Base-by-base conservation (phyloP, 345 rosid species). In the Salix brachista region DNA sequence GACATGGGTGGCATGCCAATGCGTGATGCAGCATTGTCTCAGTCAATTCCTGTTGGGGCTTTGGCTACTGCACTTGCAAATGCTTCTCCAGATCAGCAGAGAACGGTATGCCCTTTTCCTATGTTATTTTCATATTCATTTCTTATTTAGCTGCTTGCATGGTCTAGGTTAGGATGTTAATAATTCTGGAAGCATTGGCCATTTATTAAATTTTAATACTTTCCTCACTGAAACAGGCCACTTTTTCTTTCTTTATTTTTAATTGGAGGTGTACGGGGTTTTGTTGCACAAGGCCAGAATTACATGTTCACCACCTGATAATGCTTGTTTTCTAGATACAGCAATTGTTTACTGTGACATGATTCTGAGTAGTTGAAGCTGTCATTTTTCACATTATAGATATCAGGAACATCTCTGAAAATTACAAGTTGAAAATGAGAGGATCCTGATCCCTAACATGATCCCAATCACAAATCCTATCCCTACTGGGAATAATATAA, bases 51-150 rank as follows among this genome's bases (percentile, higher is more conserved):
- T 1, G 89, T 95, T 44, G 92, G 91, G 67, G 96, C 97, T 79
- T 77, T 95, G 88, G 93, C 97, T 74, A 74, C 91, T 77, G 87
- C 91, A 6, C 97, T 95, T 67, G 99, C 99, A 54, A 91, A 95
- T 88, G 89, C 99, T 48, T 56, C 84, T 70, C 93, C 97, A 23
- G 97, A 92, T 48, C 91, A 90, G 80, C 98, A 92, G 89, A 89
- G 97, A 74, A 92, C 90, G 85, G 98, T 94, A 90, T 80, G 89
- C 78, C 52, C 30, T 68, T 5, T 12, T 4, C 54, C 54, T 12
- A 48, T 19, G 14, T 37, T 54, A 28, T 36, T 6, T 41, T 37
- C 54, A 21, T 28, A 17, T 42, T 14, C 19, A 19, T 54, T 41
- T 18, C 58, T 26, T 60, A 76, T n/a, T 48, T 72, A 41, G 18